Evolutionary conservation across 2,329 filamentous ascomycete species (phyloP).

Genomic region (Dactylellina leptospora): DNA sequence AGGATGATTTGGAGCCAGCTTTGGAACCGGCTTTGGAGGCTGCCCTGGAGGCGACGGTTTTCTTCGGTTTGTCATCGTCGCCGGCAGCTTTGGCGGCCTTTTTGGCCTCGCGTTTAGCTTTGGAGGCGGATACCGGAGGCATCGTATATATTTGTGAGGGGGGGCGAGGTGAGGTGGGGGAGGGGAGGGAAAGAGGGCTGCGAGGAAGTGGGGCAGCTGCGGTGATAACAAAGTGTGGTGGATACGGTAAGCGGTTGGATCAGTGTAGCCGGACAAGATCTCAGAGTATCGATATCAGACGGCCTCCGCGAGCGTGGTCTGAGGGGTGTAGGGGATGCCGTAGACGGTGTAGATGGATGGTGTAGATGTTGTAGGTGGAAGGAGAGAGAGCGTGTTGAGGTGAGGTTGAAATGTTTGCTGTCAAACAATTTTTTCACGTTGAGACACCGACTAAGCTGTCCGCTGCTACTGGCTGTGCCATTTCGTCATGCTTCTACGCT

Average conservation of each 20-base stretch:
- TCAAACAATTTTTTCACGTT: slow-evolving; percentile 22
- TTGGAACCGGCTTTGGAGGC: slow-evolving; percentile 75
- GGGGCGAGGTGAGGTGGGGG: slow-evolving; percentile 5
- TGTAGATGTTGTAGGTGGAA: too few relatives aligned
- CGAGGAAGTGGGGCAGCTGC: slow-evolving; percentile 15
- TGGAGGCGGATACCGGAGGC: slow-evolving; percentile 73
- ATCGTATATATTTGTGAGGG: slow-evolving; percentile 58
- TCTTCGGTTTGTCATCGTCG: slow-evolving; percentile 77
- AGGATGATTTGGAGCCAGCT: slow-evolving; percentile 69
- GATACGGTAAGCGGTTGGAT: too few relatives aligned
- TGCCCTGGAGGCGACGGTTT: slow-evolving; percentile 75
- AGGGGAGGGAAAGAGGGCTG: not conserved
- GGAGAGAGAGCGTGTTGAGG: slow-evolving; percentile 21
- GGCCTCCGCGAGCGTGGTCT: too few relatives aligned
- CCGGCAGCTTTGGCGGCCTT: slow-evolving; percentile 62
- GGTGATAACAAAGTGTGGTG: slow-evolving; percentile 33
- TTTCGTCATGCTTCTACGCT: too few relatives aligned
- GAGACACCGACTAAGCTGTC: too few relatives aligned
- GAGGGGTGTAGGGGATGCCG: too few relatives aligned
- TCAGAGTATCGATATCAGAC: too few relatives aligned
- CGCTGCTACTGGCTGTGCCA: too few relatives aligned
- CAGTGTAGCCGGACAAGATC: slow-evolving; percentile 4
- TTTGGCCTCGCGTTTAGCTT: slow-evolving; percentile 73
- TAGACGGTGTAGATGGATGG: too few relatives aligned
- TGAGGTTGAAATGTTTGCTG: slow-evolving; percentile 17